Conservation (phyloP, 148 eudicot genomes). For the Spergularia bocconei region DNA sequence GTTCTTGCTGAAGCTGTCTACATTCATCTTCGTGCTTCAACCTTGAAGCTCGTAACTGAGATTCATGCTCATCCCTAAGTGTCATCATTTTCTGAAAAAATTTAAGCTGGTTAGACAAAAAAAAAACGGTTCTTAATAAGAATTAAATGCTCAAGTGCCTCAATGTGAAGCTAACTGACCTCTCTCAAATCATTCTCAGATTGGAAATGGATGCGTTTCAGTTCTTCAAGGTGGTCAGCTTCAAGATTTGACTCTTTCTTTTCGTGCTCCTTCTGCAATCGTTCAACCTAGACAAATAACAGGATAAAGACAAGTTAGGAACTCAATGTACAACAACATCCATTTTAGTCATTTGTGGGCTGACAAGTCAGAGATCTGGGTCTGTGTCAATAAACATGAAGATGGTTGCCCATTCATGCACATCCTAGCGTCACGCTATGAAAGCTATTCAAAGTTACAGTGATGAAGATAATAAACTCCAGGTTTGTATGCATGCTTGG, state of each 20-base stretch:
- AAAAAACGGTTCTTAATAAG: not conserved
- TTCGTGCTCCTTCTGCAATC: constrained; percentile 58
- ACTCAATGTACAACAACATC: not conserved
- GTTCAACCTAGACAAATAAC: constrained; percentile 47
- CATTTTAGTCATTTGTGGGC: not conserved
- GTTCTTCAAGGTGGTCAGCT: constrained; percentile 61
- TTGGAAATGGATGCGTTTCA: constrained; percentile 55
- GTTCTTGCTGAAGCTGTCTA: constrained; percentile 76
- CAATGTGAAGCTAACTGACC: constrained; percentile 36
- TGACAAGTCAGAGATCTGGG: not conserved
- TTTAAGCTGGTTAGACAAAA: constrained; percentile 16
- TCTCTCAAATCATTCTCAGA: constrained; percentile 81
- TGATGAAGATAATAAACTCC: not conserved
- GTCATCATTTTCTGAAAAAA: constrained; percentile 50
- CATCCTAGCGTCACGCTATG: not conserved
- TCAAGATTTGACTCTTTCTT: constrained; percentile 51
- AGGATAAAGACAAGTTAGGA: constrained; percentile 4
- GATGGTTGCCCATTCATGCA: not conserved
- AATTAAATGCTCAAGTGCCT: constrained; percentile 4
- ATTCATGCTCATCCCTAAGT: constrained; percentile 78
- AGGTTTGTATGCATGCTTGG: not conserved
- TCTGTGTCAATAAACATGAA: not conserved
- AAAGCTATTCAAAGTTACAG: not conserved
- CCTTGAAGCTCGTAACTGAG: constrained; percentile 65
- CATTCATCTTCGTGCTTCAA: constrained; percentile 75